Base-by-base conservation (phyloP, 2,329 filamentous ascomycete species). In the Septoria petroselini region DNA sequence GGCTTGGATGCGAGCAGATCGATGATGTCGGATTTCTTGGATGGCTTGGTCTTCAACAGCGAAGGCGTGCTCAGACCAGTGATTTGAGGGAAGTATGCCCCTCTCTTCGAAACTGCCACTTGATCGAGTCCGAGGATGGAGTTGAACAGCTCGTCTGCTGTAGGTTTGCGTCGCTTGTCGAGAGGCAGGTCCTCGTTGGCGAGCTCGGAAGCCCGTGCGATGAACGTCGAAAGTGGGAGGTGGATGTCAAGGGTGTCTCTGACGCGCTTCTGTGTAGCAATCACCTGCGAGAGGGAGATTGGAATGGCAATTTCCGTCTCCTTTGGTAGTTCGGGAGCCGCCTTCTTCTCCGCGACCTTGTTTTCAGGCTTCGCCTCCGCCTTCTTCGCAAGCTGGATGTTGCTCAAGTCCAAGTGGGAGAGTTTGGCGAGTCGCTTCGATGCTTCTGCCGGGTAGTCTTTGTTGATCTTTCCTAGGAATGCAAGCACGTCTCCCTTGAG, bases 401-500 rank as follows among this genome's bases (percentile, higher is more conserved):
- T 95, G 75, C 86, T 93, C 18, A 98, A 82, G 68, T 98, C 91
- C 45, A 98, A 82, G 69, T 94, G 89, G 34, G 81, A 75, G 41
- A 93, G 81, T 70, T 89, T 85, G 53, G 81, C 76, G 65, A 95
- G 84, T 44, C 82, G 83, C 50, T 79, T 75, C 48, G 87, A 86
- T 60, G 90, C 79, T 54, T 82, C 76, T 17, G 81, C 78, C 1
- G 91, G 86, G 59, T 88, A 86, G 52, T 83, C 77, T 56, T 83
- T 75, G 53, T 84, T 76, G 64, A 96, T 88, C 60, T 78, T 76
- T 55, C 93, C 93, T 12, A 97, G 71, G 70, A 91, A 93, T 40
- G 90, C 91, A 46, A 98, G 82, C 5, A 98, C 85, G 67, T 98
- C 93, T 48, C 93, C 93, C 78, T 98, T 98, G 55, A 98, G 79